Percentiles rank a stretch among this genome's conserved stretches.
Evolutionary conservation across 306 rosid genomes (phyloP).

Genomic region (Chamaecrista fasciculata): DNA sequence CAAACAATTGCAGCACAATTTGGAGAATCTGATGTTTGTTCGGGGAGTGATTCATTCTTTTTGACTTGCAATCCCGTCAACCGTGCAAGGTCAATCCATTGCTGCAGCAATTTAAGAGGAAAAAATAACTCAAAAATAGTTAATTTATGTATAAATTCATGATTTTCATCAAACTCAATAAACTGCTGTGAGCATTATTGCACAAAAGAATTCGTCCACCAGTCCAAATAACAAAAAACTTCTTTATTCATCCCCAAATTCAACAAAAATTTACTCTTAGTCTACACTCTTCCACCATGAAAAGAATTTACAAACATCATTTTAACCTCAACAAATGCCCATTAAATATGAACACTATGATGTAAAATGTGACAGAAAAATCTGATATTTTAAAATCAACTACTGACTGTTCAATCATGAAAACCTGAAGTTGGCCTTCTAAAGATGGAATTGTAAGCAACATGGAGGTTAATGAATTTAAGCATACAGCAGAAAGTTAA

Average conservation of each 20-base stretch:
- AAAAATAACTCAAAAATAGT: slow-evolving; percentile 14
- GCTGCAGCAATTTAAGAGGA: slow-evolving; percentile 53
- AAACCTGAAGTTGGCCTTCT: background rate
- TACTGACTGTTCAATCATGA: background rate
- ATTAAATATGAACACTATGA: slow-evolving; percentile 7
- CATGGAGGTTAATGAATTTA: slow-evolving; percentile 12
- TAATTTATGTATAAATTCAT: background rate
- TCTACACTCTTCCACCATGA: background rate
- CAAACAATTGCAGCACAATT: slow-evolving; percentile 55
- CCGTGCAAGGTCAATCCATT: slow-evolving; percentile 95
- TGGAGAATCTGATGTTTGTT: slow-evolving; percentile 47
- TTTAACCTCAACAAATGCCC: background rate
- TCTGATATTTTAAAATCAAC: background rate
- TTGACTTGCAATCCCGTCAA: slow-evolving; percentile 72
- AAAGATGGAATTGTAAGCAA: slow-evolving; percentile 15
- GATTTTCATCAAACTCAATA: background rate
- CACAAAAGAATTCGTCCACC: background rate
- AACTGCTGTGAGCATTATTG: background rate
- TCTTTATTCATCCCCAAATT: background rate
- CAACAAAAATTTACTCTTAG: background rate
- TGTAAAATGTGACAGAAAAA: slow-evolving; percentile 1
- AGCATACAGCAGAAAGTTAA: slow-evolving; percentile 16
- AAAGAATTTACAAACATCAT: background rate
- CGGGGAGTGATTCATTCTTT: slow-evolving; percentile 44
- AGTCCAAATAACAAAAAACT: background rate